phyloP scores from a whole-genome alignment of 192 early-diverging fungal species.

The Radiomyces spectabilis region DNA sequence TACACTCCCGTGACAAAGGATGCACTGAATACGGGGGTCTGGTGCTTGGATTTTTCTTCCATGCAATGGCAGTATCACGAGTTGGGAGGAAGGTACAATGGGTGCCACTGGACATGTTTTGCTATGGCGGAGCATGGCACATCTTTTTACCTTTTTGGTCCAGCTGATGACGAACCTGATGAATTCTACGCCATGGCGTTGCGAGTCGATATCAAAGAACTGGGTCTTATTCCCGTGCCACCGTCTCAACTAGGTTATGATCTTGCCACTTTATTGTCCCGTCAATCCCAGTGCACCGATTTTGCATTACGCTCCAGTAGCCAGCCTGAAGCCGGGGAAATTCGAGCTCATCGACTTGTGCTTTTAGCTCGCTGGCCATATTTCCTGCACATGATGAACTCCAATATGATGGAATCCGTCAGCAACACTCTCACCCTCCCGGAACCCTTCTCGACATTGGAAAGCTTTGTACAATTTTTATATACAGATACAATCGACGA shows the following conservation, averaged over 20 bases:
- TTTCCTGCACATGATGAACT: constrained; percentile 43
- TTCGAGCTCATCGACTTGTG: constrained; percentile 48
- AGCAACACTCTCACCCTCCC: constrained; percentile 36
- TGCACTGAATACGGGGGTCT: constrained; percentile 46
- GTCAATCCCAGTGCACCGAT: constrained; percentile 28
- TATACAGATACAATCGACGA: constrained; percentile 50
- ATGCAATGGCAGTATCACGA: constrained; percentile 48
- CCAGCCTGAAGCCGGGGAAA: constrained; percentile 15
- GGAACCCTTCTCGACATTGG: constrained; percentile 40
- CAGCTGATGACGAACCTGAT: constrained; percentile 46
- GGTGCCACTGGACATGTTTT: constrained; percentile 51
- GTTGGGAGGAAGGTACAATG: too few species aligned
- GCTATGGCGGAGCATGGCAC: constrained; percentile 43
- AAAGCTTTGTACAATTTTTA: constrained; percentile 45
- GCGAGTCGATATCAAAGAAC: constrained; percentile 49
- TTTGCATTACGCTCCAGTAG: constrained; percentile 36
- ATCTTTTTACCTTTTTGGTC: constrained; percentile 48
- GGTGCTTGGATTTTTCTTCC: constrained; percentile 48
- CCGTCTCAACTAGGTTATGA: constrained; percentile 40
- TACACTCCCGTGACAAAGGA: constrained; percentile 25
- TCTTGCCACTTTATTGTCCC: constrained; percentile 32
- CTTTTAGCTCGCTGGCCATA: constrained; percentile 58
- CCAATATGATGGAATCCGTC: constrained; percentile 49
- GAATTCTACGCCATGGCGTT: constrained; percentile 46
- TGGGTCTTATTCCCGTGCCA: constrained; percentile 47